Evolutionary conservation across 257 asterid species (phyloP).

Genomic region (Sherardia arvensis): DNA sequence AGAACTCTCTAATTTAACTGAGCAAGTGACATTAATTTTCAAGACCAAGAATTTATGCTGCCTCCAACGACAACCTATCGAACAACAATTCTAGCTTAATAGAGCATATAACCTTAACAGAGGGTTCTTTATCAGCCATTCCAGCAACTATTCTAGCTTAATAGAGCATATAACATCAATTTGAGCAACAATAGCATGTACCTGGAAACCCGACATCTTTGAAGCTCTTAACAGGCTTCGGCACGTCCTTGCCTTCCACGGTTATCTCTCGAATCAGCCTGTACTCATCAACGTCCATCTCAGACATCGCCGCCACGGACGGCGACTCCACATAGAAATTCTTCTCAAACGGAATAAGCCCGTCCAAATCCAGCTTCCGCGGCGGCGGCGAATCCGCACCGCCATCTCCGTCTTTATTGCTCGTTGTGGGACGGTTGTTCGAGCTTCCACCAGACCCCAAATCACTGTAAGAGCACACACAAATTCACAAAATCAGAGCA

Average conservation of each 20-base stretch:
- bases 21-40: background rate
- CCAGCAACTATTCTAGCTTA: background rate
- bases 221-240: constrained; percentile 75
- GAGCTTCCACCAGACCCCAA: constrained; percentile 71
- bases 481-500: background rate
- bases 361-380: constrained; percentile 67
- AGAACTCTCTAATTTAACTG: background rate
- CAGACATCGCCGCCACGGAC: constrained; percentile 72
- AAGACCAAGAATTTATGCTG: background rate
- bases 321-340: constrained; percentile 85
- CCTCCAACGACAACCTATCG: no score
- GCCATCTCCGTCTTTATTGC: constrained; percentile 51
- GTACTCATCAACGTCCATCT: constrained; percentile 70
- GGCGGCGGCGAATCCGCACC: constrained; percentile 34
- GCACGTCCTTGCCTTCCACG: constrained; percentile 88
- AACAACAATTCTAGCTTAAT: no score
- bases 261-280: constrained; percentile 85
- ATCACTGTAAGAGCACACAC: constrained; percentile 49
- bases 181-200: constrained; percentile 7
- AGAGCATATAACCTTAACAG: no score
- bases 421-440: constrained; percentile 45
- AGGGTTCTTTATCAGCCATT: no score
- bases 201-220: constrained; percentile 83
- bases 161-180: background rate
- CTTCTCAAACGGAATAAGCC: constrained; percentile 89